Conservation (phyloP, 164 flowering plant species). For the Brasenia schreberi region DNA sequence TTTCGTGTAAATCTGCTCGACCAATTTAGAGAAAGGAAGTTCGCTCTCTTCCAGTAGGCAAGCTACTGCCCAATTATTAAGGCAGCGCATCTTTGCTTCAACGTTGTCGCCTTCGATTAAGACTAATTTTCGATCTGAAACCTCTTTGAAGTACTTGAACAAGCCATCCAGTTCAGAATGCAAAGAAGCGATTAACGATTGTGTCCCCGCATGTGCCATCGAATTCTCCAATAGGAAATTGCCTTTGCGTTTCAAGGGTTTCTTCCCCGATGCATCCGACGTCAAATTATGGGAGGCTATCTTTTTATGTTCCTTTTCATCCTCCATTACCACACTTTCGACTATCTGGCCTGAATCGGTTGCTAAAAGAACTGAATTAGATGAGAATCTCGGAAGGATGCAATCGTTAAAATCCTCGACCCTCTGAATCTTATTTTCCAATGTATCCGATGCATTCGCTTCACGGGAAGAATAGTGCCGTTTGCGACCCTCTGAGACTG, state of each 20-base stretch:
- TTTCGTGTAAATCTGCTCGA: slow-evolving; percentile 40
- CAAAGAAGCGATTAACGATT: slow-evolving; percentile 7
- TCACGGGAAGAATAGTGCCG: too few species aligned
- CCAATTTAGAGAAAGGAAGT: slow-evolving; percentile 45
- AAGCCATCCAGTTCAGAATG: slow-evolving; percentile 12
- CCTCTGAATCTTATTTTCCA: too few species aligned
- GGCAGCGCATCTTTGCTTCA: slow-evolving; percentile 1
- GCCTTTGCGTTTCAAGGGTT: slow-evolving; percentile 15
- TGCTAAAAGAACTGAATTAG: neutral
- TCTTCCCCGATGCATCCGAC: neutral
- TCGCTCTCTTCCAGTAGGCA: slow-evolving; percentile 66
- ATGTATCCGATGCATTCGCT: too few species aligned
- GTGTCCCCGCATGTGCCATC: slow-evolving; percentile 8
- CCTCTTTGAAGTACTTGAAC: slow-evolving; percentile 12
- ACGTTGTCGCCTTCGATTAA: neutral
- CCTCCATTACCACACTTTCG: neutral
- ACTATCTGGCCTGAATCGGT: neutral
- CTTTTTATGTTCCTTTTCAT: neutral
- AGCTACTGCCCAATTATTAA: slow-evolving; percentile 28
- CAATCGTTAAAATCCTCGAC: neutral
- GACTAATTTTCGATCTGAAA: slow-evolving; percentile 5
- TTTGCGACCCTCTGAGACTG: too few species aligned
- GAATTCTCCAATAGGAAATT: slow-evolving; percentile 3
- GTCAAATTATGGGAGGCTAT: neutral
- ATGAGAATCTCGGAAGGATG: neutral